Percentiles rank a stretch among this genome's conserved stretches.
Evolutionary conservation across 2,329 filamentous ascomycete genomes (phyloP).

Genomic region (Colletotrichum neosansevieriae): DNA sequence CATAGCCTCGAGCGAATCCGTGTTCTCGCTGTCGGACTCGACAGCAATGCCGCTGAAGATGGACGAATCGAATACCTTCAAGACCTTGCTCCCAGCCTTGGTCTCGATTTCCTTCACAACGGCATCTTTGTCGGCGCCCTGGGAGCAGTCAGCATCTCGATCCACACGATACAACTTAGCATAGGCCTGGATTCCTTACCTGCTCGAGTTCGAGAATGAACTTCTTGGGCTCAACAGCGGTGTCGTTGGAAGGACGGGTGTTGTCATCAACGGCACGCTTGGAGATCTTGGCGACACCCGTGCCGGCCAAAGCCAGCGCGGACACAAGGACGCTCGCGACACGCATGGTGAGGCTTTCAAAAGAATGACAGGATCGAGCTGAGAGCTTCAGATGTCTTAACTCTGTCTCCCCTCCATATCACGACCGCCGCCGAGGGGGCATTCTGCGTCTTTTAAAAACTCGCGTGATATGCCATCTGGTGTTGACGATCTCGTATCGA

Average conservation of each 20-base stretch:
- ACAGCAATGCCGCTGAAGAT: slow-evolving; percentile 47
- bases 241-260: slow-evolving; percentile 22
- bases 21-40: slow-evolving; percentile 39
- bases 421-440: neutral
- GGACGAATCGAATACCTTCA: slow-evolving; percentile 43
- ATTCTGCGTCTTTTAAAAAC: neutral
- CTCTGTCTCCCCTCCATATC: neutral
- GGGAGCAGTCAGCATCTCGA: neutral
- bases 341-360: slow-evolving; percentile 24
- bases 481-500: slow-evolving; percentile 35
- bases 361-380: slow-evolving; percentile 8
- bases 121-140: slow-evolving; percentile 35
- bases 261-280: slow-evolving; percentile 25
- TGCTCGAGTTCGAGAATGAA: slow-evolving; percentile 38
- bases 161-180: neutral
- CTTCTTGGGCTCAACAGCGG: slow-evolving; percentile 34
- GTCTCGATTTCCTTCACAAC: slow-evolving; percentile 33
- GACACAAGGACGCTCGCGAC: slow-evolving; percentile 27
- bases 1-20: slow-evolving; percentile 40
- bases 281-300: slow-evolving; percentile 18
- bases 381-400: neutral
- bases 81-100: slow-evolving; percentile 27
- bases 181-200: neutral
- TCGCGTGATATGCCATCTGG: slow-evolving; percentile 25
- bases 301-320: slow-evolving; percentile 33